Base-by-base conservation (phyloP, 164 flowering plant species). In the Chimonanthus praecox region DNA sequence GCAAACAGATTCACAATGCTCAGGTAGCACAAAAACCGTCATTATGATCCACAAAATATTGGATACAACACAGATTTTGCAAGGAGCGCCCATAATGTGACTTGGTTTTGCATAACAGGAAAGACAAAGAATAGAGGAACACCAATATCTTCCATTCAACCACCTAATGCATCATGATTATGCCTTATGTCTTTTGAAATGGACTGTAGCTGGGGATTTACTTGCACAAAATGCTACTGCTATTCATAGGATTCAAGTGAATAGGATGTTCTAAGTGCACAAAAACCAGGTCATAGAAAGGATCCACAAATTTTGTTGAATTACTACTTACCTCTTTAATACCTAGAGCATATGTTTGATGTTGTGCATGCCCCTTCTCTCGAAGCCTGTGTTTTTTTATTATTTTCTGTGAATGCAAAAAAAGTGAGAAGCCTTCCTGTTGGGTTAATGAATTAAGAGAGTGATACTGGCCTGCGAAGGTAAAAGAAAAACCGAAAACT, bases 341-440 rank as follows among this genome's bases (percentile, higher is more conserved):
- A 65, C 99, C 98, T 68, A 95, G 78, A 71, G 98, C 99, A 87
- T 93, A 95, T 47, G 99, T 95, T 79, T 93, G 99, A 85, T 93
- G 97, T 70, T 95, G 97, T 49, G 89, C 94, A 63, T 85, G 75
- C 64, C 75, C 88, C 81, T 88, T 88, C 77, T 87, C 90, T 74
- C 98, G 87, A 76, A 95, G 79, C 47, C 82, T 85, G 84, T 84
- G 88, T 58, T 86, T 83, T 75, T 71, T 83, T 33, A 93, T 82
- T 70, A 93, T 76, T 86, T 88, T 85, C 99, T 95, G 88, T 44
- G 51, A 58, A 71, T 33, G 73, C 72, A 71, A 77, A 43, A 49
- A 48, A 48, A 75, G 44, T 21, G 49, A 72, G 60, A 72, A 33
- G 58, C 33, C 60, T 11, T 9, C n/a, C 60, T 11, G 63, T 54